These are phyloP conservation scores for Lachnellula suecica DNA, from an alignment of 2,329 filamentous ascomycete genomes.

Conservation along the genomic window DNA sequence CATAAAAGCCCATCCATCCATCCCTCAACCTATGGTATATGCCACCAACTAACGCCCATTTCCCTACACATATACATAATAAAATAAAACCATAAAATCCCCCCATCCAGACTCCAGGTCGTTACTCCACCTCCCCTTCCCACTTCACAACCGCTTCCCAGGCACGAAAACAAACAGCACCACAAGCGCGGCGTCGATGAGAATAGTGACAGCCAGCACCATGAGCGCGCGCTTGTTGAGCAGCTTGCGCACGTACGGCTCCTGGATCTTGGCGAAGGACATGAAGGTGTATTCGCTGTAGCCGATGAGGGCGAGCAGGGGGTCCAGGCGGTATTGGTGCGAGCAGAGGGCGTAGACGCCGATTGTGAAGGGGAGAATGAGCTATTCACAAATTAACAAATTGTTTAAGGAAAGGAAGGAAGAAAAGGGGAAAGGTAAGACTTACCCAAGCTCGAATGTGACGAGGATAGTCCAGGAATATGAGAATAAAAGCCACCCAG, in stretches of 20 bases:
- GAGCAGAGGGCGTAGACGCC: slow-evolving; percentile 86
- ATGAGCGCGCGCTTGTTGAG: slow-evolving; percentile 81
- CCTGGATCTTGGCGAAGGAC: slow-evolving; percentile 82
- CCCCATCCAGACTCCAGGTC: slow-evolving; percentile 1
- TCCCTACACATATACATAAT: neutral
- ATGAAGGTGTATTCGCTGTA: slow-evolving; percentile 97
- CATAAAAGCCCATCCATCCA: neutral
- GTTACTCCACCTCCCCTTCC: slow-evolving; percentile 1
- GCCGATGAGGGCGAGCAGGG: slow-evolving; percentile 82
- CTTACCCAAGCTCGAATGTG: slow-evolving; percentile 81
- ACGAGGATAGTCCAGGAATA: slow-evolving; percentile 80
- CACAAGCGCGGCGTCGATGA: slow-evolving; percentile 80
- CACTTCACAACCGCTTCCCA: slow-evolving; percentile 68
- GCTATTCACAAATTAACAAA: slow-evolving; percentile 39
- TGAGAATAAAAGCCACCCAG: slow-evolving; percentile 91
- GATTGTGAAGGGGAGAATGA: slow-evolving; percentile 87
- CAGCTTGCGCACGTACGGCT: slow-evolving; percentile 86
- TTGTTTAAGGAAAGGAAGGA: neutral
- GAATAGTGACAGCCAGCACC: slow-evolving; percentile 71
- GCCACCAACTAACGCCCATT: neutral
- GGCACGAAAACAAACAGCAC: slow-evolving; percentile 94
- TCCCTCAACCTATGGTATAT: neutral
- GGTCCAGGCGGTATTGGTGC: slow-evolving; percentile 95
- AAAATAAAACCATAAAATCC: slow-evolving; percentile 2
- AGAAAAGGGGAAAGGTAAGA: slow-evolving; percentile 16